These are phyloP conservation scores for Bimuria novae-zelandiae DNA, from an alignment of 2,329 filamentous ascomycete species.

Conservation along the genomic window DNA sequence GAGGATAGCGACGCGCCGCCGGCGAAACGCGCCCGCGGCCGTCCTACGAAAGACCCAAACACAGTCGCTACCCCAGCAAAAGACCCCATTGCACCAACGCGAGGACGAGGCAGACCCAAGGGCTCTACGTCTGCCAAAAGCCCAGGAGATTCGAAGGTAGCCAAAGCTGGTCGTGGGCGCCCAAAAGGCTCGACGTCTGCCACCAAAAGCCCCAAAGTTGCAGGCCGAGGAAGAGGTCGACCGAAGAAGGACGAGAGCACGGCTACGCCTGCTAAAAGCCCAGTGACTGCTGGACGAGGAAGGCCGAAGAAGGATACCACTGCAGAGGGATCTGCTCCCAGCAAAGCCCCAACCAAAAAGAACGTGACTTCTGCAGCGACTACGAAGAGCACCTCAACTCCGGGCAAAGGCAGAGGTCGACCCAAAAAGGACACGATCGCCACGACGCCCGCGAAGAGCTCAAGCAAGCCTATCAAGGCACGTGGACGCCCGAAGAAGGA, in stretches of 20 bases:
- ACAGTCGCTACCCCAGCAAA: background rate
- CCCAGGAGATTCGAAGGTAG: background rate
- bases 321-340: background rate
- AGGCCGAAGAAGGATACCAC: background rate
- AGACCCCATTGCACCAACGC: background rate
- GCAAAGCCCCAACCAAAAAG: constrained; percentile 1
- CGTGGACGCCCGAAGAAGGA: constrained; percentile 4
- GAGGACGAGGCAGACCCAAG: constrained; percentile 5
- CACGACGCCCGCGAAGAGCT: background rate
- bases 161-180: background rate
- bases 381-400: background rate
- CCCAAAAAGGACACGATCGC: background rate
- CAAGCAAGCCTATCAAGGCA: background rate
- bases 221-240: background rate
- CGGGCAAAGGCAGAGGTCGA: constrained; percentile 2
- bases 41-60: constrained; percentile 6
- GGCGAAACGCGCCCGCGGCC: constrained; percentile 10
- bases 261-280: background rate
- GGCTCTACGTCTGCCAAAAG: background rate
- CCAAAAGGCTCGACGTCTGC: background rate
- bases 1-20: constrained; percentile 7
- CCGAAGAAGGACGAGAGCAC: constrained; percentile 1
- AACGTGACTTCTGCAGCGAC: background rate
- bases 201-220: background rate
- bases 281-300: background rate